Base-by-base conservation (phyloP, 129 eudicot genomes). In the Centrapalus pauciflorus region DNA sequence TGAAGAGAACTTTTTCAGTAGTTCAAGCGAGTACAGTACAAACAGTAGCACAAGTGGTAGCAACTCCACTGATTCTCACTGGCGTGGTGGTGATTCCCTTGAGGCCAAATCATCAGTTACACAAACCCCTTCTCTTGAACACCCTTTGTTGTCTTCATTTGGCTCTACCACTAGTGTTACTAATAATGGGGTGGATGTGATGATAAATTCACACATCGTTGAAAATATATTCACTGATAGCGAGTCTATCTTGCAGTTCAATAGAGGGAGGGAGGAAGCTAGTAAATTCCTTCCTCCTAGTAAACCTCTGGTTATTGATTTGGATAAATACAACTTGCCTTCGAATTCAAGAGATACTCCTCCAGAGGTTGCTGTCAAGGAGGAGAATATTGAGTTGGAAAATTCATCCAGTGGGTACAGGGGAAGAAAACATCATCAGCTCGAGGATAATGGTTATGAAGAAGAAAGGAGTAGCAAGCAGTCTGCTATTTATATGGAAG, bases 261-360 rank as follows among this genome's bases (percentile, higher is more conserved):
- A 83, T 73, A 83, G 68, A 69, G 97, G 96, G 51, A 79, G 72
- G 85, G 88, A 87, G 73, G 97, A 91, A 79, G 96, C 97, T 46
- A 88, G 81, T 69, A 91, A 85, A 74, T 91, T 91, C 74, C 90
- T 91, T 50, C 96, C 97, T 20, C 76, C 70, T 14, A 73, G 21
- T 45, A 84, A 64, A 54, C 77, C 77, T 23, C 17, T 91, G 13
- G 65, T 82, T 52, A 75, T 91, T 13, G 93, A 91, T 65, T 79
- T 83, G 67, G 90, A 79, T 55, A 78, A 81, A 24, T 84, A 85
- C 66, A 71, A 74, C 12, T 79, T 82, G 66, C 86, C 90, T 30
- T 74, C 77, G 32, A 82, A 83, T 20, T 61, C 84, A 4, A 77
- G 68, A 61, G 79, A 76, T 24, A 35, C 68, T 12, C 38, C 67